phyloP scores from a whole-genome alignment of 768 basidiomycete species.

The Pleurotus eryngii region DNA sequence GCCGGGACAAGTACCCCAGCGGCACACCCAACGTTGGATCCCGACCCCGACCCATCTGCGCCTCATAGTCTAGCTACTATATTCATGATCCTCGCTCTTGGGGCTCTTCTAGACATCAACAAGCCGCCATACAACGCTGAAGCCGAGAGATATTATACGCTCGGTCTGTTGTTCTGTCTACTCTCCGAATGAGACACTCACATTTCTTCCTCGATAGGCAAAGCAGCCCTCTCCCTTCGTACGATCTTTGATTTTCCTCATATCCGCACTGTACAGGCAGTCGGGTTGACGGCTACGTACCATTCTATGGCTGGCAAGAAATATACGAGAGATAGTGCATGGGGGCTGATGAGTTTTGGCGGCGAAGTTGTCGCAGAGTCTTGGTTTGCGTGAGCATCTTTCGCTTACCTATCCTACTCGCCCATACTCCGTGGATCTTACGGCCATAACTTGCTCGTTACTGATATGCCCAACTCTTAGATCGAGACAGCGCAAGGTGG shows the following conservation, averaged over 20 bases:
- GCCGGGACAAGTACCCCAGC: not conserved
- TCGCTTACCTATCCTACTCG: not conserved
- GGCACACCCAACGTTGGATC: conserved; percentile 3
- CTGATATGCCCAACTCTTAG: conserved; percentile 14
- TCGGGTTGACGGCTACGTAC: conserved; percentile 58
- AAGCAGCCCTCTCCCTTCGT: conserved; percentile 49
- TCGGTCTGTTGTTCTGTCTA: conserved; percentile 29
- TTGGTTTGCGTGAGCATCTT: conserved; percentile 30
- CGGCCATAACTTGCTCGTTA: no score
- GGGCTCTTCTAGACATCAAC: conserved; percentile 54
- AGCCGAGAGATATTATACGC: conserved; percentile 57
- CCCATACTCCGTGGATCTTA: no score
- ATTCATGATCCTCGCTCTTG: conserved; percentile 60
- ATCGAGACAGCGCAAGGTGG: conserved; percentile 41
- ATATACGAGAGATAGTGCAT: conserved; percentile 45
- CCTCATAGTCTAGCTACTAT: conserved; percentile 53
- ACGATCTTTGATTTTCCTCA: conserved; percentile 53
- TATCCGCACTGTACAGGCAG: conserved; percentile 53
- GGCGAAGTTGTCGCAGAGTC: conserved; percentile 59
- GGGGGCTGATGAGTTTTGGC: conserved; percentile 53
- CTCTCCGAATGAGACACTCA: not conserved
- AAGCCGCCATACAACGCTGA: conserved; percentile 51
- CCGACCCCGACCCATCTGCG: conserved; percentile 11
- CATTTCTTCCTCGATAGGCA: not conserved
- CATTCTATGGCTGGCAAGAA: conserved; percentile 51